Evolutionary conservation across 148 eudicot species (phyloP), one percentile per base, ranked within the genome.

Genomic region (Silene uniflora): DNA sequence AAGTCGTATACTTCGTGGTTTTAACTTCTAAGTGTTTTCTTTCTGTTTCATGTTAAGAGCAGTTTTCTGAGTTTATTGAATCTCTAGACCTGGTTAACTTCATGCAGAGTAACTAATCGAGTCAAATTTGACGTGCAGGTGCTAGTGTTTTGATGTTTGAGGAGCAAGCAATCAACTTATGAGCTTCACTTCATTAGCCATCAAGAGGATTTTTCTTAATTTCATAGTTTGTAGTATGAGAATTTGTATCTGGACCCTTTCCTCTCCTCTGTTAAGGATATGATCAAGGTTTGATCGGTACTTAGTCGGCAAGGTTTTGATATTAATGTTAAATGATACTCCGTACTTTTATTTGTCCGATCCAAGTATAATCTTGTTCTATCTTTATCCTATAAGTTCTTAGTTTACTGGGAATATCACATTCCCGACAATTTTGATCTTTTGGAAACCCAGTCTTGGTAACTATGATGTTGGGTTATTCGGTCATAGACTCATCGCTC

Each of bases 191-290:
- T 42, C 22, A 42, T 24, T 44, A 68, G 25, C 10, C 72, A 44
- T 19, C 56, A 42, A 42, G 72, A 44, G 1, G 11, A 6, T 68
- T 68, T 46, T 68, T 0, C 27, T 68, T 68, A 1, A 44, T 17
- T 68, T 68, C 52, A 39, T 67, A 68, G 72, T 24, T 68, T 68
- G 72, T 68, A 68, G 72, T 68, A 42, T 1, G 72, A 68, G 47
- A 44, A 39, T 46, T 68, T 68, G 72, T 68, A 68, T 42, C 56
- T 46, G 25, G 12, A 64, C 42, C 44, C 8, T 47, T 24, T 17
- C 46, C 52, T 17, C 46, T 44, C 56, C 54, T 21, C 7, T 23
- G 22, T n/a, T 10, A 42, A 68, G 72, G 55, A 68, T 7, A n/a
- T 44, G 55, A 68, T 35, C 22, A 35, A 68, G 11, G 47, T 42